phyloP scores from a whole-genome alignment of 2,329 filamentous ascomycete species.

The Calonectria honghensis region DNA sequence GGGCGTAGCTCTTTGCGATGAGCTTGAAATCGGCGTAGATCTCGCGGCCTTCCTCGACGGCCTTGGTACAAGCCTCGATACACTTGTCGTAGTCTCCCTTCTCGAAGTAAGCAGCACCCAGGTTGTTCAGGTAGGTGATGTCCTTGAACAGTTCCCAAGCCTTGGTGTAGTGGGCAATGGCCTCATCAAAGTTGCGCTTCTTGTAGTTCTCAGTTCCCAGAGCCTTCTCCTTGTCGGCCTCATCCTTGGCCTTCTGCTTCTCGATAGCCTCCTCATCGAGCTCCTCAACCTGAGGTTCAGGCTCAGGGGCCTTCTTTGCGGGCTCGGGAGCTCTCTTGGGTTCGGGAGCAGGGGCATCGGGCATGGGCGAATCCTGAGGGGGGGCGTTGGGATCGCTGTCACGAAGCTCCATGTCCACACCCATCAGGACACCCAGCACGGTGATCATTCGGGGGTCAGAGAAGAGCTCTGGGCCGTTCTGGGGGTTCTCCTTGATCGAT shows the following conservation, averaged over 20 bases:
- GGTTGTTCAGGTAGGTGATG: constrained; percentile 97
- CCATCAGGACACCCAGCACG: constrained; percentile 94
- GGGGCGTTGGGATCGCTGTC: constrained; percentile 60
- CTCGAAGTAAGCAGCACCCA: constrained; percentile 94
- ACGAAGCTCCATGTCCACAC: constrained; percentile 86
- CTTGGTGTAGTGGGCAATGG: constrained; percentile 94
- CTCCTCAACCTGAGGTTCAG: constrained; percentile 79
- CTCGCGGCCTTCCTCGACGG: constrained; percentile 91
- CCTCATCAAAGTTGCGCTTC: constrained; percentile 96
- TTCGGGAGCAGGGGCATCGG: constrained; percentile 72
- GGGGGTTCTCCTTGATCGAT: constrained; percentile 86
- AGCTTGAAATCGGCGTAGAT: constrained; percentile 98
- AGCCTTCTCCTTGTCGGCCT: constrained; percentile 95
- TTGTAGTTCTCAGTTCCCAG: constrained; percentile 97
- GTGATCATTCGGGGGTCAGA: constrained; percentile 93
- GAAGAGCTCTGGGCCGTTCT: constrained; percentile 86
- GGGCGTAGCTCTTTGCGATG: constrained; percentile 97
- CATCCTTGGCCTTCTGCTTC: constrained; percentile 93
- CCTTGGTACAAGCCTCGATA: constrained; percentile 90
- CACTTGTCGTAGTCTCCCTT: constrained; percentile 94
- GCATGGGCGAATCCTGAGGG: constrained; percentile 82
- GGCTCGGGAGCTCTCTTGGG: constrained; percentile 64
- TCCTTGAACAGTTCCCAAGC: constrained; percentile 97
- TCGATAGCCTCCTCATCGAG: constrained; percentile 89
- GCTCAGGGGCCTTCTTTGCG: constrained; percentile 74